Base-by-base conservation (phyloP, 73 alveolate species). In the Paramecium octaurelia region DNA sequence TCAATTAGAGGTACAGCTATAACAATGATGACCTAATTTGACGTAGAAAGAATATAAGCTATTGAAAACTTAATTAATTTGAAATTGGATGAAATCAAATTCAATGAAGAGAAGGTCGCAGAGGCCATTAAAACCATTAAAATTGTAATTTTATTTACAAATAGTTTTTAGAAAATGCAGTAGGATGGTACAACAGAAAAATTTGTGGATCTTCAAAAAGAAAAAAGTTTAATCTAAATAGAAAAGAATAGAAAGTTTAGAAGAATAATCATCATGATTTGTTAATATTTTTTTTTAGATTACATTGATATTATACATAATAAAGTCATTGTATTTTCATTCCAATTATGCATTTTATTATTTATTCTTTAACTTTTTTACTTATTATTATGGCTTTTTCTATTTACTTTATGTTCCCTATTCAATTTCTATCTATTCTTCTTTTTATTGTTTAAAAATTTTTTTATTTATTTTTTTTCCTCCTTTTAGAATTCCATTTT, bases 1-100 rank as follows among this genome's bases (percentile, higher is more conserved):
- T 18, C 14, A 23, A 3, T 80, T 80, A 80, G 94, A 86, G 99
- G 99, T 20, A 76, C 97, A 58, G 96, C 99, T 0, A 94, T 98
- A 36, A 95, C 99, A 36, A 88, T 98, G 46, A 97, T 98, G 95
- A 97, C 99, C 3, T 98, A 97, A 86, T 96, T 93, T 94, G 99
- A 98, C 76, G 96, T 98, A 36, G 95, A 96, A 50, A 92, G 95
- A 84, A 70, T 98, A 46, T 86, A 93, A 34, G 96, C 97, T 64
- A 94, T 97, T 40, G 99, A 98, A 84, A 94, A 97, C 31, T 94
- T 93, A 29, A 92, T 98, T 29, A 95, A 96, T 46, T 94, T 92
- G 57, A 95, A 95, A 88, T 43, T 97, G 54, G 97, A 97, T 44
- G 98, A 97, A 38, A 50, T 93, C 59, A 95, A 94, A 69, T 90